phyloP scores from a whole-genome alignment of 371 early-diverging fungal genomes.

The Gilbertella persicaria region DNA sequence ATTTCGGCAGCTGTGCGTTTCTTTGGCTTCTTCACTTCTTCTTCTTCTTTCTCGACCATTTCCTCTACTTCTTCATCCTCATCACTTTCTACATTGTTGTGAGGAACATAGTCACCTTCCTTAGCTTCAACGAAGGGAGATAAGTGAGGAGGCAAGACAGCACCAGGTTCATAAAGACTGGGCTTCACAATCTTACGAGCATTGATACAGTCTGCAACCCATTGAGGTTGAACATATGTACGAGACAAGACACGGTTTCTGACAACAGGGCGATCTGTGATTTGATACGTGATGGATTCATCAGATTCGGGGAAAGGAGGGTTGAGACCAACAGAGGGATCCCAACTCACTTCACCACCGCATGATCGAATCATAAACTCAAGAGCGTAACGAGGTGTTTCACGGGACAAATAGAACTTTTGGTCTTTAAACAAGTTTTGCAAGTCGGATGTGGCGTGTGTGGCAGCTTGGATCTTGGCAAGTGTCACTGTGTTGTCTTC shows the following conservation, averaged over 20 bases:
- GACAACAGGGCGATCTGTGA: constrained; percentile 84
- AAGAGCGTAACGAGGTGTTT: constrained; percentile 90
- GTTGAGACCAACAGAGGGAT: constrained; percentile 73
- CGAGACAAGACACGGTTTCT: constrained; percentile 67
- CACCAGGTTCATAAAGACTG: constrained; percentile 80
- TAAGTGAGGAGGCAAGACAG: constrained; percentile 88
- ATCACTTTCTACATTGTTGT: constrained; percentile 50
- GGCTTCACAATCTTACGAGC: constrained; percentile 72
- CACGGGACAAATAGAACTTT: constrained; percentile 90
- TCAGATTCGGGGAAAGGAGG: constrained; percentile 82
- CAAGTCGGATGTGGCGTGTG: constrained; percentile 51
- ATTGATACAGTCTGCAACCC: constrained; percentile 95
- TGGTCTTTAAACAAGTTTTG: constrained; percentile 76
- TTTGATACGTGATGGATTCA: constrained; percentile 83
- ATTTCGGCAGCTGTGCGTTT: constrained; percentile 64
- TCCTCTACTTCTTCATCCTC: constrained; percentile 51
- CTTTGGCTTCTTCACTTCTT: constrained; percentile 68
- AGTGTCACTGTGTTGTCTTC: constrained; percentile 52
- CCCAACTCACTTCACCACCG: constrained; percentile 94
- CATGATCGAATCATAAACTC: constrained; percentile 89
- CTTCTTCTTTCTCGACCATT: constrained; percentile 66
- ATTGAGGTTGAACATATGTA: constrained; percentile 97
- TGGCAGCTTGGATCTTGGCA: constrained; percentile 58
- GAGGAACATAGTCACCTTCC: constrained; percentile 88
- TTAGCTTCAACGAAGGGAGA: constrained; percentile 90